These are phyloP conservation scores for Saprolegnia diclina DNA, from an alignment of 352 stramenopile genomes.

Conservation along the genomic window DNA sequence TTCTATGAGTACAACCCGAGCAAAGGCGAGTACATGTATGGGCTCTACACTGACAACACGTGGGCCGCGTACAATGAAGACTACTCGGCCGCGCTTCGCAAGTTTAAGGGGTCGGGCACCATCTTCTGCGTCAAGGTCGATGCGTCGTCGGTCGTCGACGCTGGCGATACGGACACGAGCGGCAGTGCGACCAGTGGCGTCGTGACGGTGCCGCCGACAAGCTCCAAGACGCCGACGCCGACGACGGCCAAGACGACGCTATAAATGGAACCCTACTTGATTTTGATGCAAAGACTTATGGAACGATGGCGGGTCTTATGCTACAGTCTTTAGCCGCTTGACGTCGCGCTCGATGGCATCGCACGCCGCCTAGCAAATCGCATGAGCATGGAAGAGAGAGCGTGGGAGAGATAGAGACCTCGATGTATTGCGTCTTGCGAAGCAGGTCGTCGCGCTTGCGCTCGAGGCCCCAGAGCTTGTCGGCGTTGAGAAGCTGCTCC, in stretches of 20 bases:
- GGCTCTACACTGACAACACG: slow-evolving; percentile 55
- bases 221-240: neutral
- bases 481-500: slow-evolving; percentile 56
- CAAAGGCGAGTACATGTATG: slow-evolving; percentile 58
- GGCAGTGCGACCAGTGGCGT: slow-evolving; percentile 20
- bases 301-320: too few relatives aligned
- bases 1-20: slow-evolving; percentile 63
- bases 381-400: neutral
- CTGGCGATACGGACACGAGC: slow-evolving; percentile 26
- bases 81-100: slow-evolving; percentile 49
- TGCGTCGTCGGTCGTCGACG: slow-evolving; percentile 37
- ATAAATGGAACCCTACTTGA: slow-evolving; percentile 18
- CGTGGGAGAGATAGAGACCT: neutral
- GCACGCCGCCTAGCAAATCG: slow-evolving; percentile 32
- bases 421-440: slow-evolving; percentile 26
- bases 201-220: neutral
- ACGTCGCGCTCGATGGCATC: slow-evolving; percentile 30
- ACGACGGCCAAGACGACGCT: neutral
- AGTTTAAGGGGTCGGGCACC: slow-evolving; percentile 63
- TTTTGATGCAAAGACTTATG: too few relatives aligned
- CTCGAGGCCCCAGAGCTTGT: slow-evolving; percentile 52
- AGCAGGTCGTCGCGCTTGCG: slow-evolving; percentile 55
- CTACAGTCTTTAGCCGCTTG: slow-evolving; percentile 28
- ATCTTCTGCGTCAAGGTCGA: slow-evolving; percentile 57
- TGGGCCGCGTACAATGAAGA: slow-evolving; percentile 69